phyloP scores from a whole-genome alignment of 1,284 basidiomycete species.

The Fistulina hepatica region DNA sequence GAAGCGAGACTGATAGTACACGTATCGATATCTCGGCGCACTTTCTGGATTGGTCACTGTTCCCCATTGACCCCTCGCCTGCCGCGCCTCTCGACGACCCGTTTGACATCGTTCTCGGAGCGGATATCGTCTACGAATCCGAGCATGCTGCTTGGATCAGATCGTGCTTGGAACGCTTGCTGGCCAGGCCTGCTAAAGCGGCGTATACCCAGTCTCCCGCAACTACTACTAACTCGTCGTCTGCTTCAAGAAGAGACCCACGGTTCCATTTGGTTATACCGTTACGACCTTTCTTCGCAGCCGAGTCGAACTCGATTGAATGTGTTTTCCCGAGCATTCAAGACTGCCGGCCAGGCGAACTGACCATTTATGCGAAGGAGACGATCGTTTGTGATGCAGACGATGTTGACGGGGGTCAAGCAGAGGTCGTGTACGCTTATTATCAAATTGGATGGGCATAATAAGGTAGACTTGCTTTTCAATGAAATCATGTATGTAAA shows the following conservation, averaged over 20 bases:
- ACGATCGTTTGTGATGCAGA: slow-evolving; percentile 43
- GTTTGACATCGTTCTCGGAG: slow-evolving; percentile 64
- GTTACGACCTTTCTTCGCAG: slow-evolving; percentile 50
- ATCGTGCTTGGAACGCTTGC: slow-evolving; percentile 39
- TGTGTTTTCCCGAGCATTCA: slow-evolving; percentile 34
- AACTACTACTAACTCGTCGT: too few species aligned
- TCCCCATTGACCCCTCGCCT: slow-evolving; percentile 19
- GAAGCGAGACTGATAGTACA: slow-evolving; percentile 1
- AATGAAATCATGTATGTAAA: too few species aligned
- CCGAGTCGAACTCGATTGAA: slow-evolving; percentile 51
- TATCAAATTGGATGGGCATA: slow-evolving; percentile 65
- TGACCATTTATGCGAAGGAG: slow-evolving; percentile 41
- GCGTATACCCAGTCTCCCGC: too few species aligned
- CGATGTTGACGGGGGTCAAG: slow-evolving; percentile 22
- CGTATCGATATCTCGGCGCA: slow-evolving; percentile 8
- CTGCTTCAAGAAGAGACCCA: too few species aligned
- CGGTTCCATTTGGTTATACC: slow-evolving; percentile 77
- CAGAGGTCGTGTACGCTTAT: slow-evolving; percentile 50
- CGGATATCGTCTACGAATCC: slow-evolving; percentile 69
- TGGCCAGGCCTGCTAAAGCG: too few species aligned
- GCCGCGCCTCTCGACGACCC: slow-evolving; percentile 23
- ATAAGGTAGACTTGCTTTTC: too few species aligned
- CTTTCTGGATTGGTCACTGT: slow-evolving; percentile 58
- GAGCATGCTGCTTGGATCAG: slow-evolving; percentile 60
- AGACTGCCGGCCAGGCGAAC: slow-evolving; percentile 16